Percentiles rank a stretch among this genome's conserved stretches.
Evolutionary conservation across 352 stramenopile genomes (phyloP).

Genomic region (Phytopythium sindhum): DNA sequence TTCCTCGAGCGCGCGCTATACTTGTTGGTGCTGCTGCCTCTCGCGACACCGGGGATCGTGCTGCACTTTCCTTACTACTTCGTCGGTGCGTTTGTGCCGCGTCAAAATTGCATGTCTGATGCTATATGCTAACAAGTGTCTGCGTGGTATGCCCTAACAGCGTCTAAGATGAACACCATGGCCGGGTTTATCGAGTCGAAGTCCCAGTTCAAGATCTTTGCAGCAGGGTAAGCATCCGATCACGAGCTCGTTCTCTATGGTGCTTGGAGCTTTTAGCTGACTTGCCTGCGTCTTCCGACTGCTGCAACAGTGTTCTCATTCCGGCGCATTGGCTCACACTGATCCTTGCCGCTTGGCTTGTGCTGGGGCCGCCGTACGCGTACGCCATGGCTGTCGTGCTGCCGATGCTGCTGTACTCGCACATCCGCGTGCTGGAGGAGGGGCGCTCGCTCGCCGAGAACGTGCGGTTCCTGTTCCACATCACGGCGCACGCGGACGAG

Average conservation of each 20-base stretch:
- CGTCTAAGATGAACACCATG: slow-evolving; percentile 62
- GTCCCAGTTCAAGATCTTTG: slow-evolving; percentile 83
- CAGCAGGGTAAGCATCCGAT: slow-evolving; percentile 35
- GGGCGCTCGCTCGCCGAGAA: slow-evolving; percentile 76
- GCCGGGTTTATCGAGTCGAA: slow-evolving; percentile 71
- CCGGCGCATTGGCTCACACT: slow-evolving; percentile 66
- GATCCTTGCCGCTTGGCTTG: slow-evolving; percentile 51
- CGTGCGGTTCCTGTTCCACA: slow-evolving; percentile 72
- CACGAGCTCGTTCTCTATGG: background rate
- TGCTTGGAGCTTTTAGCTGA: background rate
- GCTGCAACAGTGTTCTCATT: slow-evolving; percentile 44
- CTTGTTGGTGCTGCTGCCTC: slow-evolving; percentile 58
- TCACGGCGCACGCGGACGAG: slow-evolving; percentile 57
- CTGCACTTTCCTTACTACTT: slow-evolving; percentile 81
- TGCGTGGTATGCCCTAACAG: slow-evolving; percentile 12
- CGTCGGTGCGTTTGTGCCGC: slow-evolving; percentile 38
- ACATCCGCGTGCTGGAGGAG: slow-evolving; percentile 77
- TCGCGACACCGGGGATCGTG: slow-evolving; percentile 63
- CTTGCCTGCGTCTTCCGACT: slow-evolving; percentile 6
- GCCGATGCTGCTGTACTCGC: slow-evolving; percentile 67
- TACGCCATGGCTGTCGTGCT: slow-evolving; percentile 53
- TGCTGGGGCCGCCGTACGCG: slow-evolving; percentile 53
- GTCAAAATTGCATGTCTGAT: background rate
- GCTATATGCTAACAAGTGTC: background rate
- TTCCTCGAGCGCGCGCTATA: slow-evolving; percentile 69